Conservation (phyloP, 106 monocot species). For the Dioscorea alata region DNA sequence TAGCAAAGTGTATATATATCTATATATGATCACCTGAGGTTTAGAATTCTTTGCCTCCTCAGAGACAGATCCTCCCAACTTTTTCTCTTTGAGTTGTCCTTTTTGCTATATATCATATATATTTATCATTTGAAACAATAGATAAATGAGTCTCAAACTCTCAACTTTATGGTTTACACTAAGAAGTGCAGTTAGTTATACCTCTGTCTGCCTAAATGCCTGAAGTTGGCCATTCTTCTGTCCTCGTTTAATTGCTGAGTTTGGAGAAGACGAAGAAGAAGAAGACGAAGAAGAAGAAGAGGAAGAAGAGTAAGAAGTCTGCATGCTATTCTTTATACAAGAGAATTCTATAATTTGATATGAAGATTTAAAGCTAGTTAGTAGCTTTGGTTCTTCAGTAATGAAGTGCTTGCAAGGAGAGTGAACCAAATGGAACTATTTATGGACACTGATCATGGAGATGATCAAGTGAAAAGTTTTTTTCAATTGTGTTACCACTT, state of each 20-base stretch:
- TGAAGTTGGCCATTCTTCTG: constrained; percentile 7
- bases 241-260: background rate
- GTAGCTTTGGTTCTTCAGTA: constrained; percentile 10
- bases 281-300: background rate
- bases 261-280: background rate
- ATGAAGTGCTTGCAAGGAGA: background rate
- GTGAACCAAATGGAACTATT: background rate
- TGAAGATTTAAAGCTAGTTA: too few species aligned
- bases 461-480: background rate
- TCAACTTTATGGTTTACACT: background rate
- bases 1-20: too few species aligned
- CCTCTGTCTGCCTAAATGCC: constrained; percentile 29
- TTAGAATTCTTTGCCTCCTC: background rate
- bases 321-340: background rate
- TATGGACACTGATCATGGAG: background rate
- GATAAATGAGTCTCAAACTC: background rate
- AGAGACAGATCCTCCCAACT: background rate
- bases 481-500: constrained; percentile 17
- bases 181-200: background rate
- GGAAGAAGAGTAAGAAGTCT: background rate
- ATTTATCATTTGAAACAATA: background rate
- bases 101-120: constrained; percentile 10
- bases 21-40: constrained; percentile 11
- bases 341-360: too few species aligned
- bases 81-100: constrained; percentile 24